These are phyloP conservation scores for Mimosa pudica DNA, from an alignment of 306 rosid genomes.

Conservation along the genomic window DNA sequence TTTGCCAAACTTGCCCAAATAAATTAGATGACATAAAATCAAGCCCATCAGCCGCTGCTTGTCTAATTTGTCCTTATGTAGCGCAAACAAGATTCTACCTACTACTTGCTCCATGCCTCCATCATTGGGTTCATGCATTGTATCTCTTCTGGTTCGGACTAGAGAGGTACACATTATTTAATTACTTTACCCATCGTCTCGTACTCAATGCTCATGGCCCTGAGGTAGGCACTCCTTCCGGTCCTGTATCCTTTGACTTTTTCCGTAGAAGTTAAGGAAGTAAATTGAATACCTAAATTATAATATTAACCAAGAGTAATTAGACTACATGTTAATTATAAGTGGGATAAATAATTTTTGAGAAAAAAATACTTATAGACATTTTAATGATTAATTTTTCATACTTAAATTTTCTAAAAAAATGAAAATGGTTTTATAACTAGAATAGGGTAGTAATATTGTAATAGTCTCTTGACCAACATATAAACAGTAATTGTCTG, in stretches of 20 bases:
- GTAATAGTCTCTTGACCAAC: not conserved
- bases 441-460: too few relatives aligned
- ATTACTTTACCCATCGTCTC: not conserved
- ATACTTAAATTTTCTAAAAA: too few relatives aligned
- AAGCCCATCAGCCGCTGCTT: conserved; percentile 26
- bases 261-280: too few relatives aligned
- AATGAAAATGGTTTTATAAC: too few relatives aligned
- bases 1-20: not conserved
- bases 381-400: too few relatives aligned
- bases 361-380: too few relatives aligned
- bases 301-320: too few relatives aligned
- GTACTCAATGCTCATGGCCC: not conserved
- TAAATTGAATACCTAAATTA: too few relatives aligned
- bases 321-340: too few relatives aligned
- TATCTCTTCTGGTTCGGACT: not conserved
- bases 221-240: not conserved
- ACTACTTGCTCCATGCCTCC: not conserved
- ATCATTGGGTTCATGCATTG: not conserved
- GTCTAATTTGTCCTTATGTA: not conserved
- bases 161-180: not conserved
- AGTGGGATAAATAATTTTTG: too few relatives aligned
- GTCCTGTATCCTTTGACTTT: too few relatives aligned
- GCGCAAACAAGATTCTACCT: not conserved
- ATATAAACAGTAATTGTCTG: not conserved
- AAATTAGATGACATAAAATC: conserved; percentile 35